Base-by-base conservation (phyloP, 495 filamentous ascomycete genomes). In the Xylaria telfairii region DNA sequence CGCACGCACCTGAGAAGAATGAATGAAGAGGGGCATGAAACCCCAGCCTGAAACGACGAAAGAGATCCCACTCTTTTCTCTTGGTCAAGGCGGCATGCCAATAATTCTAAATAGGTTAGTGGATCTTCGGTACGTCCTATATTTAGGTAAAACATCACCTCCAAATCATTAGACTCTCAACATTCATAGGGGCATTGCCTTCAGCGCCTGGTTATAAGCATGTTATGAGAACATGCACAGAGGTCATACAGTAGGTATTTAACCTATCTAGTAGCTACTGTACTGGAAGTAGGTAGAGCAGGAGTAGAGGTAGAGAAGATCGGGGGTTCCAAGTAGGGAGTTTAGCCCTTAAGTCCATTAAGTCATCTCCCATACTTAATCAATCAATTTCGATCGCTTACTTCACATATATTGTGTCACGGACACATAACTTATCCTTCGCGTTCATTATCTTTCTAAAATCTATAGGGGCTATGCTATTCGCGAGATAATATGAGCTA, bases 171-270 rank as follows among this genome's bases (percentile, higher is more conserved):
- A 59, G 56, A 30, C 24, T 17, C 30, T 12, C 51, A 24, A n/a
- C 53, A 30, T 17, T 53, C 7, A 21, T 24, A 28, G 4, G 17
- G 26, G 12, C 10, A 24, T 15, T n/a, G 26, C 53, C 28, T 37
- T 57, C 37, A 59, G 17, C 56, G 56, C 56, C 30, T 21, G 37
- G 56, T 21, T 59, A 59, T 59, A 59, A 37, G 56, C 32, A 34
- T 59, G 56, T 59, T 59, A 21, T 37, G 56, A 59, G 32, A 30
- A 59, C 56, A 17, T 59, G 32, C 56, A 59, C 37, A 32, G 21
- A 59, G 30, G 34, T 57, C 28, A 34, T 53, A 53, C n/a, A n/a
- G n/a, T n/a, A n/a, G n/a, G n/a, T n/a, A n/a, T n/a, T n/a, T n/a
- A n/a, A n/a, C n/a, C n/a, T n/a, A n/a, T n/a, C n/a, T n/a, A n/a